Evolutionary conservation across 2,329 filamentous ascomycete genomes (phyloP).

Genomic region (Fusarium graminum): DNA sequence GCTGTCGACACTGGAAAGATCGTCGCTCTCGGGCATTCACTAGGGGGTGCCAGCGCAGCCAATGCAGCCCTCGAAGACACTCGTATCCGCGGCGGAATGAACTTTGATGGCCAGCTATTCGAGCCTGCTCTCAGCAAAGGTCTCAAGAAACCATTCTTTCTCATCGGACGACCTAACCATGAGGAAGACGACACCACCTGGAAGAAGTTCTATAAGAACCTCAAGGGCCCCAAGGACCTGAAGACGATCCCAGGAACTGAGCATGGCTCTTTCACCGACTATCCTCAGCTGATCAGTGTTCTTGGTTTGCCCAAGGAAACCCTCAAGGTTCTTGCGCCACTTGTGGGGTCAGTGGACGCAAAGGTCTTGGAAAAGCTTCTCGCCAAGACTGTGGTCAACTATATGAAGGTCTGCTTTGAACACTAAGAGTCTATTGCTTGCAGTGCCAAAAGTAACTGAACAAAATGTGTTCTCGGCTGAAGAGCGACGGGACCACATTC

Average conservation of each 20-base stretch:
- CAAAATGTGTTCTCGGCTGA: no score
- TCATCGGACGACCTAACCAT: conserved; percentile 51
- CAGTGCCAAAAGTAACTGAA: not conserved
- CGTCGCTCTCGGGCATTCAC: conserved; percentile 56
- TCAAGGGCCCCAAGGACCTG: conserved; percentile 47
- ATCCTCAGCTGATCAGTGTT: conserved; percentile 46
- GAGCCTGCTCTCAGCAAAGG: conserved; percentile 49
- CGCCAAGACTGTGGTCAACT: not conserved
- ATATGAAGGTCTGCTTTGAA: not conserved
- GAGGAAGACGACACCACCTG: conserved; percentile 50
- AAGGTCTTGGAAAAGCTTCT: not conserved
- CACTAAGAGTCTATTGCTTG: not conserved
- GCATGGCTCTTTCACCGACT: conserved; percentile 53
- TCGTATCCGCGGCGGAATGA: conserved; percentile 54
- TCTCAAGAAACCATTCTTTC: conserved; percentile 50
- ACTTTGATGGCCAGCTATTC: conserved; percentile 58
- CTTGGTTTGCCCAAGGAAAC: conserved; percentile 39
- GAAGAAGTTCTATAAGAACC: conserved; percentile 49
- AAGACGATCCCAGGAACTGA: conserved; percentile 44
- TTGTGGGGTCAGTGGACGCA: conserved; percentile 17
- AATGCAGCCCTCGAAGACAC: conserved; percentile 50
- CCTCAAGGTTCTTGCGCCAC: not conserved
- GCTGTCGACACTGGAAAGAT: conserved; percentile 48
- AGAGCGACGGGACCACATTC: no score
- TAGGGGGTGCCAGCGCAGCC: conserved; percentile 56